Evolutionary conservation across 495 filamentous ascomycete species (phyloP).

Genomic region (Bacidia rubella): DNA sequence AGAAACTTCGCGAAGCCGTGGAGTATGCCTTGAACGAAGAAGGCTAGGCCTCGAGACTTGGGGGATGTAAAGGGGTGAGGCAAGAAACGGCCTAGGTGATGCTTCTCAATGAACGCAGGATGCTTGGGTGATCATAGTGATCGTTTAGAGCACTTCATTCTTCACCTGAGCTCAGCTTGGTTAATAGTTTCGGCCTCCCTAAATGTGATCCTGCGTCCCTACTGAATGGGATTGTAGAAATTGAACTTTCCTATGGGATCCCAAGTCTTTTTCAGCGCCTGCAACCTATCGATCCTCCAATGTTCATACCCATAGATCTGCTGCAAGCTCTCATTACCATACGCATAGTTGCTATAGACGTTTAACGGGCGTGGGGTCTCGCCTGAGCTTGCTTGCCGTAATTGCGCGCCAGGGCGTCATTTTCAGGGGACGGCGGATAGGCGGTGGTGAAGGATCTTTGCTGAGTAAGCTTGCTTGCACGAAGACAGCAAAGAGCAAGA

Average conservation of each 20-base stretch:
- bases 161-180: too few relatives aligned
- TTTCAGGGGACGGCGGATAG: neutral
- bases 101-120: too few relatives aligned
- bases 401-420: neutral
- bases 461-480: neutral
- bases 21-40: too few relatives aligned
- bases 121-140: too few relatives aligned
- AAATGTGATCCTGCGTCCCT: too few relatives aligned
- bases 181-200: too few relatives aligned
- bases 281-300: slow-evolving; percentile 30
- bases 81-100: too few relatives aligned
- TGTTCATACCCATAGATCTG: slow-evolving; percentile 34
- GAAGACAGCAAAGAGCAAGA: neutral
- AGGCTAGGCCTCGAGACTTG: too few relatives aligned
- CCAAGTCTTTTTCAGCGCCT: slow-evolving; percentile 26
- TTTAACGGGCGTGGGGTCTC: slow-evolving; percentile 4
- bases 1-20: too few relatives aligned
- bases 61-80: too few relatives aligned
- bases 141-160: too few relatives aligned
- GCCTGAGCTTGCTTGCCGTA: neutral
- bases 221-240: slow-evolving; percentile 31
- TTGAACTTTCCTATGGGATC: slow-evolving; percentile 32
- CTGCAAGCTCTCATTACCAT: slow-evolving; percentile 27
- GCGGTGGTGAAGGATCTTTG: neutral
- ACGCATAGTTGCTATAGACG: slow-evolving; percentile 38